Conservation (phyloP, 2,329 filamentous ascomycete species). For the Didymella sp. region DNA sequence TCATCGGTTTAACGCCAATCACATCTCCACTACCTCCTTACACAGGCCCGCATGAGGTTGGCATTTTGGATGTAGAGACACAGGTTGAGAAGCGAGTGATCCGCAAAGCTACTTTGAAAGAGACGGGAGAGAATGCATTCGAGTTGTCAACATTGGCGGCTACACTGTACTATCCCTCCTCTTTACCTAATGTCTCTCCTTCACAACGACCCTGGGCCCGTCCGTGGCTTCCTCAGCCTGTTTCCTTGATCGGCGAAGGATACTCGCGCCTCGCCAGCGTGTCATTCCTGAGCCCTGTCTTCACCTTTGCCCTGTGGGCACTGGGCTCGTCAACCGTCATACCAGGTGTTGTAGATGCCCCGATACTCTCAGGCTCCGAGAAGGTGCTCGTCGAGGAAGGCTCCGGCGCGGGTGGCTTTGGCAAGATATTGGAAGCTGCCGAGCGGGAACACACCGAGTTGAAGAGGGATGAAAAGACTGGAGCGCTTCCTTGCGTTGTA, state of each 20-base stretch:
- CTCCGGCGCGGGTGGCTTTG: constrained; percentile 23
- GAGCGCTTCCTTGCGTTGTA: constrained; percentile 52
- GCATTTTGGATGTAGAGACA: constrained; percentile 54
- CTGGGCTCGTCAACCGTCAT: constrained; percentile 53
- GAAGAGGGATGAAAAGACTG: constrained; percentile 35
- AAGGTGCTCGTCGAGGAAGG: constrained; percentile 33
- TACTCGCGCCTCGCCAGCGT: constrained; percentile 54
- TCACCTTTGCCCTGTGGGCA: constrained; percentile 52
- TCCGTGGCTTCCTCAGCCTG: constrained; percentile 54
- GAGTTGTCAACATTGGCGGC: constrained; percentile 55
- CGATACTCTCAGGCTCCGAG: constrained; percentile 41
- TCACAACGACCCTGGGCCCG: constrained; percentile 46
- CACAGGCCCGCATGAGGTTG: constrained; percentile 53
- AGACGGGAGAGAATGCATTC: constrained; percentile 51
- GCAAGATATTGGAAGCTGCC: constrained; percentile 24
- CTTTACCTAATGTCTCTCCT: constrained; percentile 27
- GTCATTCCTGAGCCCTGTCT: constrained; percentile 48
- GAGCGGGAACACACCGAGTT: constrained; percentile 32
- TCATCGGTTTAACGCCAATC: constrained; percentile 53
- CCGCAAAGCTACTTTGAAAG: constrained; percentile 48
- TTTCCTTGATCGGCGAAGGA: constrained; percentile 53
- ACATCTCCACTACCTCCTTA: constrained; percentile 52
- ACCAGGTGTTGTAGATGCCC: constrained; percentile 54
- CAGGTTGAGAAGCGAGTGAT: constrained; percentile 46
- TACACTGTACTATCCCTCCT: constrained; percentile 56